phyloP scores from a whole-genome alignment of 1,139 yeast genomes.

The Hemisphaericaspora lyxosophila region DNA sequence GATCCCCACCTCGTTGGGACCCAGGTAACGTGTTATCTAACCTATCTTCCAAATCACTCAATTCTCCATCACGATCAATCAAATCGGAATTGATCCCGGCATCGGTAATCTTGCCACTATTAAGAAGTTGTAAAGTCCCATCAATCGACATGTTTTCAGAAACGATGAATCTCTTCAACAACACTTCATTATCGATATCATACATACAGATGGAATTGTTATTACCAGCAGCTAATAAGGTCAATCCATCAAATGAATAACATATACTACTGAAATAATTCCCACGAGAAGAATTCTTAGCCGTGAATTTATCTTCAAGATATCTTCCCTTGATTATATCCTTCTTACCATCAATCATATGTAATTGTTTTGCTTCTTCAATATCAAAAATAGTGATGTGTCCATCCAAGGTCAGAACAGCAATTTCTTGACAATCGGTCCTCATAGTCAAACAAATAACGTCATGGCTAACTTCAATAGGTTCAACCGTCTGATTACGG shows the following conservation, averaged over 20 bases:
- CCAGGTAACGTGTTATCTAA: conserved; percentile 82
- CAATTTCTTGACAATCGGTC: conserved; percentile 89
- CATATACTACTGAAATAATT: conserved; percentile 78
- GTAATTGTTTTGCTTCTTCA: conserved; percentile 76
- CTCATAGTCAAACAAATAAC: conserved; percentile 83
- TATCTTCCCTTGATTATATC: conserved; percentile 90
- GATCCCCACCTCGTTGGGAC: conserved; percentile 85
- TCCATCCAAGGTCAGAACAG: conserved; percentile 88
- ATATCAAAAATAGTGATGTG: conserved; percentile 82
- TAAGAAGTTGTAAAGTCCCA: conserved; percentile 80
- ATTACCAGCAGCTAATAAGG: conserved; percentile 89
- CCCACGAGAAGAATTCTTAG: conserved; percentile 80
- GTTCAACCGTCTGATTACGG: conserved; percentile 83
- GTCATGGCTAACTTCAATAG: conserved; percentile 81
- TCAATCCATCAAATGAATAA: conserved; percentile 87
- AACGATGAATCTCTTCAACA: conserved; percentile 76
- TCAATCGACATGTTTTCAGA: conserved; percentile 88
- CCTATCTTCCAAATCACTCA: conserved; percentile 83
- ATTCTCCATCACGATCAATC: conserved; percentile 82
- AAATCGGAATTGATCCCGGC: conserved; percentile 78
- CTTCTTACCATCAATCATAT: conserved; percentile 79
- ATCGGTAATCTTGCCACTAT: conserved; percentile 80
- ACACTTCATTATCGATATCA: conserved; percentile 83
- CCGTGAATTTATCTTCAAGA: conserved; percentile 74
- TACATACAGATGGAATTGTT: conserved; percentile 88